These are phyloP conservation scores for Rhododendron molle DNA, from an alignment of 148 eudicot species.

Conservation along the genomic window DNA sequence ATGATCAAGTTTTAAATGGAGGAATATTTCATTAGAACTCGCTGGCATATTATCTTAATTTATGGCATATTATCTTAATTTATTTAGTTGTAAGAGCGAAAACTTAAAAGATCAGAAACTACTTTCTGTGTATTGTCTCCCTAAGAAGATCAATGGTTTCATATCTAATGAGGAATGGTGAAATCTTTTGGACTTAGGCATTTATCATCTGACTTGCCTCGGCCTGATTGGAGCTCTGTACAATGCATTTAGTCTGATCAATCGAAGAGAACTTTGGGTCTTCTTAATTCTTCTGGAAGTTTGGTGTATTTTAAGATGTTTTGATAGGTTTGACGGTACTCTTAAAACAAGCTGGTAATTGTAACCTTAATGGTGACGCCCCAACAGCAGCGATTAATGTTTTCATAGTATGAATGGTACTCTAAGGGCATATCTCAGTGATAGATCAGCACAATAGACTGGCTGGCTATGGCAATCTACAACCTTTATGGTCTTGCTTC, in stretches of 20 bases:
- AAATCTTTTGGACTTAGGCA: not conserved
- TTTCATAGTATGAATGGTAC: not conserved
- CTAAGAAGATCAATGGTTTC: conserved; percentile 53
- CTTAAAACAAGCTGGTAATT: not conserved
- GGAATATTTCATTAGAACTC: conserved; percentile 33
- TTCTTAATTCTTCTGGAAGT: not conserved
- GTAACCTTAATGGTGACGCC: not conserved
- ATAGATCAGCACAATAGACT: not conserved
- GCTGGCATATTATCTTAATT: conserved; percentile 78
- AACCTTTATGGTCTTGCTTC: not conserved
- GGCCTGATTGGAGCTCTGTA: not conserved
- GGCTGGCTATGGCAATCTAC: not conserved
- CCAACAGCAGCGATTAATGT: not conserved
- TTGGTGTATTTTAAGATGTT: not conserved
- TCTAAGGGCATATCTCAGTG: not conserved
- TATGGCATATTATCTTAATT: conserved; percentile 61
- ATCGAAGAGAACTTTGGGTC: not conserved
- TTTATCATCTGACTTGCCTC: not conserved
- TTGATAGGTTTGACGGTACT: conserved; percentile 2
- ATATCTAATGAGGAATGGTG: conserved; percentile 78
- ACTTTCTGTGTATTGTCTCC: conserved; percentile 18
- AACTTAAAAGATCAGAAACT: not conserved
- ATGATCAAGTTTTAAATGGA: not conserved
- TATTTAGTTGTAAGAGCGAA: not conserved
- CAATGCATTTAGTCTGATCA: not conserved